Conservation (phyloP, 2,329 filamentous ascomycete genomes). For the Thielaviopsis euricoi region DNA sequence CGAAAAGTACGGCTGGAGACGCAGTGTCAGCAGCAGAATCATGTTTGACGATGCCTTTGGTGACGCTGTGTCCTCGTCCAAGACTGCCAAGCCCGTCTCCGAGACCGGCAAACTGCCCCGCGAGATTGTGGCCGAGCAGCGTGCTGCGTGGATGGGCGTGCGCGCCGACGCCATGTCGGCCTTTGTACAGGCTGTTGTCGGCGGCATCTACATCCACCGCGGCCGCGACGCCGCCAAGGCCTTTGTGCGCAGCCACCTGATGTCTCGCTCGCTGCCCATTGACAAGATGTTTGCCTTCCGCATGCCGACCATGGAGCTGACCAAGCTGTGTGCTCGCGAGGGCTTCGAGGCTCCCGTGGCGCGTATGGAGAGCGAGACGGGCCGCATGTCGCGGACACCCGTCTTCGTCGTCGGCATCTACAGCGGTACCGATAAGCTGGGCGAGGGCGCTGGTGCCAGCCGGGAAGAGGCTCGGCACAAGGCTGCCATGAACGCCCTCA, state of each 20-base stretch:
- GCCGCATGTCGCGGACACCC: slow-evolving; percentile 65
- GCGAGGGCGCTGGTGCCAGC: slow-evolving; percentile 70
- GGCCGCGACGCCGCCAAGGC: slow-evolving; percentile 62
- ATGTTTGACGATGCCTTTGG: slow-evolving; percentile 78
- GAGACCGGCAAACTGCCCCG: slow-evolving; percentile 11
- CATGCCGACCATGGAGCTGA: slow-evolving; percentile 68
- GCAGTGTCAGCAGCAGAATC: slow-evolving; percentile 59
- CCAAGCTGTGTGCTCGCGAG: slow-evolving; percentile 70
- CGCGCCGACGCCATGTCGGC: slow-evolving; percentile 56
- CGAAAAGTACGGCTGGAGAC: slow-evolving; percentile 38
- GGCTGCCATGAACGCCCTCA: slow-evolving; percentile 72
- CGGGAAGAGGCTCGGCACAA: slow-evolving; percentile 61
- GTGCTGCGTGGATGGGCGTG: slow-evolving; percentile 41
- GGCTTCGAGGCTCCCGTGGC: slow-evolving; percentile 79
- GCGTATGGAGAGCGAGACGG: slow-evolving; percentile 78
- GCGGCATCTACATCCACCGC: slow-evolving; percentile 70
- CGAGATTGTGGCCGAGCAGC: slow-evolving; percentile 11
- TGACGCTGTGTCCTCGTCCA: slow-evolving; percentile 29
- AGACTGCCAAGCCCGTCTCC: slow-evolving; percentile 12
- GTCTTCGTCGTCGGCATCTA: slow-evolving; percentile 92
- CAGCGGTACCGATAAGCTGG: slow-evolving; percentile 78
- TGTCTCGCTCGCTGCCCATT: slow-evolving; percentile 63
- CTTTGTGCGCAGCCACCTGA: slow-evolving; percentile 73
- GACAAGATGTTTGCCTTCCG: slow-evolving; percentile 68
- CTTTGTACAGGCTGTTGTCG: slow-evolving; percentile 71